Base-by-base conservation (phyloP, 1,284 basidiomycete species). In the Ceratobasidium sp. region DNA sequence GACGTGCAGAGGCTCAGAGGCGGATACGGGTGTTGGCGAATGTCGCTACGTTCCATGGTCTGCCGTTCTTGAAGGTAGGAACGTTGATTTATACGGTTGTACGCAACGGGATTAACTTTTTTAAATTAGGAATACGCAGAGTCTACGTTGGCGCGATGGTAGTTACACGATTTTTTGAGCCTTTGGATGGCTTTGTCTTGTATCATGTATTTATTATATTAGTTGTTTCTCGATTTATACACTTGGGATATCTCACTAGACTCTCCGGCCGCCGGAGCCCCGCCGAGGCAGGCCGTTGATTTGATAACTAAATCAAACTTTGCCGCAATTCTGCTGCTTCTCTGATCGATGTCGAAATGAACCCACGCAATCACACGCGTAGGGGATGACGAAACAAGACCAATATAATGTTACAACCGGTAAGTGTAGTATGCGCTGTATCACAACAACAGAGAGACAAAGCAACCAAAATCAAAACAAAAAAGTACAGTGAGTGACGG, bases 11-110 rank as follows among this genome's bases (percentile, higher is more conserved):
- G 78, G 86, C 90, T 78, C 89, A 90, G 80, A 86, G 91, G 61
- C 93, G 90, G 83, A 84, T 97, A 81, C 88, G 91, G 79, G 96
- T 95, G 63, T 91, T 96, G 78, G 91, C 94, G 58, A 95, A 95
- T 83, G 92, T 95, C 28, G 91, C 93, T 1, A 90, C 90, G n/a
- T 90, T 92, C 66, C 92, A 95, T 84, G 91, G 90, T 81, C 85
- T 95, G 71, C 82, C 83, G 46, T 88, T 92, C 79, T 85, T 95
- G 72, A 93, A 90, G 88, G 94, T 94, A 76, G 71, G 88, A n/a
- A 1, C 9, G 23, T 33, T 51, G 4, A 13, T 33, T 61, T 46
- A 28, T 33, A 44, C 15, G 10, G 15, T 23, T 6, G 5, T 12
- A 23, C 42, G n/a, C 63, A 18, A n/a, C 20, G 10, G 2, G 42